Conservation (phyloP, 257 asterid genomes). For the Plantago elongata region DNA sequence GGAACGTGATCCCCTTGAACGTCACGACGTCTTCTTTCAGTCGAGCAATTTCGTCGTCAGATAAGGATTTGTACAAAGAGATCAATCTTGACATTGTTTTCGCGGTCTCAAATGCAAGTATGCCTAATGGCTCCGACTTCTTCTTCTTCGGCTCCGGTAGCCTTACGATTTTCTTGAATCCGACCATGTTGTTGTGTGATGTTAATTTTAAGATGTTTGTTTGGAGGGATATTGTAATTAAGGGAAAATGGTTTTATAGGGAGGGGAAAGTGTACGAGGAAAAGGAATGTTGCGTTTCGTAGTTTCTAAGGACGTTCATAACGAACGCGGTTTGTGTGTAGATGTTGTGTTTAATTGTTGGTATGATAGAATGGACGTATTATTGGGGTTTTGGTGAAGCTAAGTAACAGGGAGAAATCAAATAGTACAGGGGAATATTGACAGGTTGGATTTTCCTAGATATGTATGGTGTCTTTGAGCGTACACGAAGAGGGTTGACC, state of each 20-base stretch:
- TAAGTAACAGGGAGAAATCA: no score
- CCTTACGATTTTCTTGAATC: slow-evolving; percentile 38
- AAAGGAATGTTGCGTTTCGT: neutral
- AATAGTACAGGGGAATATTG: neutral
- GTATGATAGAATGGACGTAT: neutral
- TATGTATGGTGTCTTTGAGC: neutral
- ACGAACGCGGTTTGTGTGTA: slow-evolving; percentile 5
- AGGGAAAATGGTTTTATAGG: slow-evolving; percentile 9
- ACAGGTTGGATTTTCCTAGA: slow-evolving; percentile 7
- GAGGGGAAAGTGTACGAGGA: neutral
- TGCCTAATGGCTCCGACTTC: slow-evolving; percentile 33
- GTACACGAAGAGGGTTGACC: slow-evolving; percentile 11
- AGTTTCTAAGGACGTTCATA: slow-evolving; percentile 8
- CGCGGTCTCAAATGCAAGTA: slow-evolving; percentile 71
- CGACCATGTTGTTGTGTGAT: slow-evolving; percentile 32
- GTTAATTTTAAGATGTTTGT: neutral
- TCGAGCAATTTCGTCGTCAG: slow-evolving; percentile 36
- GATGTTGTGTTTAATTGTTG: no score
- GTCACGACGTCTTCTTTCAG: slow-evolving; percentile 33
- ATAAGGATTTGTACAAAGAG: slow-evolving; percentile 60
- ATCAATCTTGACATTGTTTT: slow-evolving; percentile 60
- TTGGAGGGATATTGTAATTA: neutral
- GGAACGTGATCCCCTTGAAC: slow-evolving; percentile 50
- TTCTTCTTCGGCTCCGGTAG: slow-evolving; percentile 36
- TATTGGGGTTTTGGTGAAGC: neutral